These are phyloP conservation scores for Podosphaera fusca DNA, from an alignment of 2,329 filamentous ascomycete species.

Conservation along the genomic window DNA sequence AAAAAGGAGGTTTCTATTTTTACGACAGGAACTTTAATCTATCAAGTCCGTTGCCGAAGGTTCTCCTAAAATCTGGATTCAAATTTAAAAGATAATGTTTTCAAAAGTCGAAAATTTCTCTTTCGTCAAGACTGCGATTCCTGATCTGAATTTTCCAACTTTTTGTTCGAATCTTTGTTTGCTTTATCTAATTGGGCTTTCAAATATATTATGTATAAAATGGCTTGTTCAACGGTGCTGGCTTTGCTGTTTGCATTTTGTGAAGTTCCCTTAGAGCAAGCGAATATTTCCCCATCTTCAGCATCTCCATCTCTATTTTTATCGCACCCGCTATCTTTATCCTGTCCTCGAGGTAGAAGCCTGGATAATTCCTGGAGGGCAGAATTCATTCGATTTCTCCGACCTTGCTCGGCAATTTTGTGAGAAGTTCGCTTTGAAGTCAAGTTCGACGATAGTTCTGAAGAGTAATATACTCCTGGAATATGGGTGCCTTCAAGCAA, in stretches of 20 bases:
- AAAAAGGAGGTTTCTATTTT: too few relatives aligned
- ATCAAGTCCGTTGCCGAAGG: too few relatives aligned
- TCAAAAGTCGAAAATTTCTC: background rate
- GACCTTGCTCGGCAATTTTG: slow-evolving; percentile 92
- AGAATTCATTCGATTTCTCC: slow-evolving; percentile 83
- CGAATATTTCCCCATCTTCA: slow-evolving; percentile 25
- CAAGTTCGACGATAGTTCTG: slow-evolving; percentile 73
- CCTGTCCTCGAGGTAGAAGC: slow-evolving; percentile 41
- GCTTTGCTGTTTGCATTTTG: slow-evolving; percentile 66
- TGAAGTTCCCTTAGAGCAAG: slow-evolving; percentile 19
- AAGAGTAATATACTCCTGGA: slow-evolving; percentile 75
- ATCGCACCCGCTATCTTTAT: slow-evolving; percentile 18
- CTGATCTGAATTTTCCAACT: slow-evolving; percentile 23
- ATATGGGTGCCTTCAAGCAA: slow-evolving; percentile 83
- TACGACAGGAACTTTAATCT: too few relatives aligned
- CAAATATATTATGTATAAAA: slow-evolving; percentile 77
- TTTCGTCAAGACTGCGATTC: slow-evolving; percentile 3
- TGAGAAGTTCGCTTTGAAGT: slow-evolving; percentile 94
- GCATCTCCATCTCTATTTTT: slow-evolving; percentile 19
- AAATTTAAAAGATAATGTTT: too few relatives aligned
- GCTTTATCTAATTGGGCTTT: slow-evolving; percentile 48
- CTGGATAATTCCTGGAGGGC: slow-evolving; percentile 79
- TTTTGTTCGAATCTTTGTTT: slow-evolving; percentile 34
- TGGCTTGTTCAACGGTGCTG: slow-evolving; percentile 90
- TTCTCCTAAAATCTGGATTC: too few relatives aligned